Base-by-base conservation (phyloP, 202 grass and related monocot species). In the Carex sylvatica region DNA sequence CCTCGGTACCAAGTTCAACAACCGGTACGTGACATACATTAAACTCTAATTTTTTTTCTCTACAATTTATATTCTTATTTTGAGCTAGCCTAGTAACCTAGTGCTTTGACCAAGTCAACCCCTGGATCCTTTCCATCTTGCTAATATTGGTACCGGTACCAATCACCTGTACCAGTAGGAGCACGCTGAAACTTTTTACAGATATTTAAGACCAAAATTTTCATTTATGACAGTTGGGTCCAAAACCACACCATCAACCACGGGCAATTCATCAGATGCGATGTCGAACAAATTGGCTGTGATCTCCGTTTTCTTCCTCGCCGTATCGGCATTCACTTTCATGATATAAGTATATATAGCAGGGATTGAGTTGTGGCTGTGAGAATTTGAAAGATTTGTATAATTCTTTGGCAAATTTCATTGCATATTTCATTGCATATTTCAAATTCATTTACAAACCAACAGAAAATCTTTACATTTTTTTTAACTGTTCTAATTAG, bases 1-100 rank as follows among this genome's bases (percentile, higher is more conserved):
- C 61, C n/a, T 42, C 69, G 0, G 44, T 68, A 16, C 73, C 87
- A 22, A 85, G 85, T 56, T 76, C 60, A 22, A 82, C 83, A 10
- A 80, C 79, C 28, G 63, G 61, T 82, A 82, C 9, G 4, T 22
- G 2, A 59, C 14, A 78, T 35, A 15, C 24, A 78, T 4, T 74
- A 3, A 59, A 59, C 28, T 18, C 74, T 11, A 58, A 35, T 10
- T 2, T 10, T 2, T 46, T 38, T 70, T 71, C 2, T 15, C 13
- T 9, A 81, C 15, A 12, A 63, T n/a, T 42, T 38, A 2, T n/a
- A 46, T 61, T 40, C 7, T 13, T 36, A 42, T 80, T 19, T 79
- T 54, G 36, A 38, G 4, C 36, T 38, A 38, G 36, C 36, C 36
- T 7, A 7, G 36, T 40, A 40, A 40, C 6, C 38, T 40, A 40